Evolutionary conservation across 148 eudicot genomes (phyloP).

Genomic region (Amaranthus cruentus): DNA sequence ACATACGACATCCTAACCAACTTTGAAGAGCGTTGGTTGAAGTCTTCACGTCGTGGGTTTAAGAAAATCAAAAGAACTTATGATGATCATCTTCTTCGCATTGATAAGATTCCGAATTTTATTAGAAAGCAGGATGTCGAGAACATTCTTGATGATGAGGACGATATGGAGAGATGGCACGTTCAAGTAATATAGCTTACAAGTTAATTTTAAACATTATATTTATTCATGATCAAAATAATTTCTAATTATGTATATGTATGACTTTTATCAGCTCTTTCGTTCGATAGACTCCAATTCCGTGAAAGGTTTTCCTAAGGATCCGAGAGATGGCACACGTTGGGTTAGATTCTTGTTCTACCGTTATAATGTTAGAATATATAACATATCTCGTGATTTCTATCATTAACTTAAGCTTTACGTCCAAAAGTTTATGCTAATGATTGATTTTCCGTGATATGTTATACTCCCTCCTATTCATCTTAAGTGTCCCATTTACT

Average conservation of each 20-base stretch:
- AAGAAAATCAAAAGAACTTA: slow-evolving; percentile 56
- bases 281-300: slow-evolving; percentile 95
- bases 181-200: slow-evolving; percentile 49
- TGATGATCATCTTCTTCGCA: slow-evolving; percentile 73
- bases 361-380: background rate
- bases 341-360: slow-evolving; percentile 30
- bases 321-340: slow-evolving; percentile 63
- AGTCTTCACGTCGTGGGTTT: slow-evolving; percentile 62
- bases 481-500: too few species aligned
- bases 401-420: background rate
- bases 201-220: background rate
- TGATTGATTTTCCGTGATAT: background rate
- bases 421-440: background rate
- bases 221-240: background rate
- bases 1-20: slow-evolving; percentile 81
- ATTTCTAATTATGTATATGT: background rate
- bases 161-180: slow-evolving; percentile 81
- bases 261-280: slow-evolving; percentile 43
- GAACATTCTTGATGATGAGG: slow-evolving; percentile 25
- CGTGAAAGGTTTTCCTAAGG: slow-evolving; percentile 83
- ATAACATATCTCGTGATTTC: background rate
- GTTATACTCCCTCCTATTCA: too few species aligned
- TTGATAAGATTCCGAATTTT: slow-evolving; percentile 69
- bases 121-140: slow-evolving; percentile 50
- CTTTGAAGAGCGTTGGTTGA: slow-evolving; percentile 88